Percentiles rank a stretch among this genome's conserved stretches.
Evolutionary conservation across 2,329 filamentous ascomycete species (phyloP).

Genomic region (Metarhizium humberi): DNA sequence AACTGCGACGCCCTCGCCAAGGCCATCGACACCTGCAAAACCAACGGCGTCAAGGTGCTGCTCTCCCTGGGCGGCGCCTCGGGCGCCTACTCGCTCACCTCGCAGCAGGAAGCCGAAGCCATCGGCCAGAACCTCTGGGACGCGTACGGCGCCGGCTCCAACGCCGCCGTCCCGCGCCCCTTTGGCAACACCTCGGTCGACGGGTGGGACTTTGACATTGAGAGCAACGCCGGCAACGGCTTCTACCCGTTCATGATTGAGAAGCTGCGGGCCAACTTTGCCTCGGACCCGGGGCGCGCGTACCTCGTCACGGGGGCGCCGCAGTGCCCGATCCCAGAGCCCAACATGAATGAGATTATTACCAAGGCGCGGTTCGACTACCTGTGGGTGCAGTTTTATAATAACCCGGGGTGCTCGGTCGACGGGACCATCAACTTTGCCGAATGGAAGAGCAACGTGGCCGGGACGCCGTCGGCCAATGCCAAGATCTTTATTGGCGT

Average conservation of each 20-base stretch:
- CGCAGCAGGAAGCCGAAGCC: slow-evolving; percentile 10
- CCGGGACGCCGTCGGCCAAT: slow-evolving; percentile 14
- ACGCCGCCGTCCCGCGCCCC: slow-evolving; percentile 4
- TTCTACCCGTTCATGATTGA: slow-evolving; percentile 12
- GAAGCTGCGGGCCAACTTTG: slow-evolving; percentile 14
- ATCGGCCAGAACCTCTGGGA: slow-evolving; percentile 15
- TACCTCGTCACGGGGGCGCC: slow-evolving; percentile 38
- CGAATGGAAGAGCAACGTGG: slow-evolving; percentile 17
- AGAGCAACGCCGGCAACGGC: slow-evolving; percentile 11
- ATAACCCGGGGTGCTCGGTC: slow-evolving; percentile 31
- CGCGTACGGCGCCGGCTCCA: slow-evolving; percentile 10
- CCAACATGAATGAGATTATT: slow-evolving; percentile 34
- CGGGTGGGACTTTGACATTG: slow-evolving; percentile 16
- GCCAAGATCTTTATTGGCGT: slow-evolving; percentile 22
- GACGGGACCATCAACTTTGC: slow-evolving; percentile 13
- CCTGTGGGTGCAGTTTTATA: slow-evolving; percentile 39
- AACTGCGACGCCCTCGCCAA: slow-evolving; percentile 13
- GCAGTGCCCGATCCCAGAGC: slow-evolving; percentile 26
- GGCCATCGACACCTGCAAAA: slow-evolving; percentile 14
- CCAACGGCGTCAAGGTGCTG: slow-evolving; percentile 12
- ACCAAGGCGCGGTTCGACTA: slow-evolving; percentile 18
- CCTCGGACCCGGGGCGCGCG: not conserved
- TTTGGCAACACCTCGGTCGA: slow-evolving; percentile 11
- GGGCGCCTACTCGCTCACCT: slow-evolving; percentile 11
- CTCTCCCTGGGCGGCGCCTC: slow-evolving; percentile 11